phyloP scores from a whole-genome alignment of 257 asterid species.

The Osmanthus fragrans region DNA sequence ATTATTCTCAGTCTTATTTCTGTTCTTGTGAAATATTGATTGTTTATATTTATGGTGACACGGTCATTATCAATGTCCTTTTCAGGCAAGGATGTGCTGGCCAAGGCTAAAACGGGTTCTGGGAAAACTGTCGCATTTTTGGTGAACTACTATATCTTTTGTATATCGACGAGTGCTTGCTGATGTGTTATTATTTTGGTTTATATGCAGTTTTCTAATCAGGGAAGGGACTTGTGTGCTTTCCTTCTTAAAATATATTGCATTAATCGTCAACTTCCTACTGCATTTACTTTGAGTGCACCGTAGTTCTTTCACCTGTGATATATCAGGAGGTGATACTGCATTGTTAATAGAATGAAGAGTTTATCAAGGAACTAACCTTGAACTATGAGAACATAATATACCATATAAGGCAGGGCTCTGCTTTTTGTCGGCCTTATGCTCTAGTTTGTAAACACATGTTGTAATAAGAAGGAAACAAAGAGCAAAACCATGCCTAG shows the following conservation, averaged over 20 bases:
- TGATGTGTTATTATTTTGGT: background rate
- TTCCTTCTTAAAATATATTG: constrained; percentile 1
- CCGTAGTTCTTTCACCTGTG: background rate
- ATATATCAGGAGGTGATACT: background rate
- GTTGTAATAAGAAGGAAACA: background rate
- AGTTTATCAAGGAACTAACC: background rate
- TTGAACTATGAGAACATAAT: background rate
- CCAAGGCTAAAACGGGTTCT: constrained; percentile 98
- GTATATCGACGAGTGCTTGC: background rate
- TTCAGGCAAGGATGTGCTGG: constrained; percentile 93
- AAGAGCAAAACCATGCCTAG: background rate
- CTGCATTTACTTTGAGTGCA: background rate
- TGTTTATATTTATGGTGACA: constrained; percentile 6
- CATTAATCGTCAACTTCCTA: background rate
- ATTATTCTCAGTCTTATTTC: background rate
- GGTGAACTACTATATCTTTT: constrained; percentile 50
- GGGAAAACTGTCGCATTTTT: constrained; percentile 98
- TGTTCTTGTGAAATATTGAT: background rate
- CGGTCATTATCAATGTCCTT: constrained; percentile 22
- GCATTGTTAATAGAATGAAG: background rate
- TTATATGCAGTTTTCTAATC: constrained; percentile 1
- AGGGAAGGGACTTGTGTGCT: background rate
- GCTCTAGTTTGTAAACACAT: background rate
- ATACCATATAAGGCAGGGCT: background rate
- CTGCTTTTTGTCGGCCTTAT: background rate